Evolutionary conservation across 2,329 filamentous ascomycete genomes (phyloP).

Genomic region (Paecilomyces niveus): DNA sequence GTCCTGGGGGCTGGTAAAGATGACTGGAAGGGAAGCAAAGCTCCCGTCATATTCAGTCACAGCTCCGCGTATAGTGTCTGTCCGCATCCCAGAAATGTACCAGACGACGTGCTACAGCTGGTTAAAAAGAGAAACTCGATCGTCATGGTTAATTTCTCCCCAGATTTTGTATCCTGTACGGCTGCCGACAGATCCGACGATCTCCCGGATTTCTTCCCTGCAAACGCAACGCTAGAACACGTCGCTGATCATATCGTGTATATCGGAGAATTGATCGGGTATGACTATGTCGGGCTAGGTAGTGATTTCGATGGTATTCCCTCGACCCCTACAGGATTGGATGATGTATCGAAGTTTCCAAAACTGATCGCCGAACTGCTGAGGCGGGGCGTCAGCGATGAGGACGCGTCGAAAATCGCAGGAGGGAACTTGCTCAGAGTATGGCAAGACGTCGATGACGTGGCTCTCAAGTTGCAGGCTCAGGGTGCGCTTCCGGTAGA

Average conservation of each 20-base stretch:
- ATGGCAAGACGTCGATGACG: slow-evolving; percentile 69
- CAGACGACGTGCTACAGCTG: slow-evolving; percentile 70
- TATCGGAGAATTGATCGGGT: slow-evolving; percentile 77
- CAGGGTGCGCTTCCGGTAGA: slow-evolving; percentile 43
- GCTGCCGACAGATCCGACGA: slow-evolving; percentile 53
- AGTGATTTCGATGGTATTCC: slow-evolving; percentile 74
- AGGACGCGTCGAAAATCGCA: slow-evolving; percentile 65
- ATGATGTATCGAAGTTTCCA: slow-evolving; percentile 80
- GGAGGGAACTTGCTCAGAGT: slow-evolving; percentile 79
- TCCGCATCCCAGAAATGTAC: slow-evolving; percentile 84
- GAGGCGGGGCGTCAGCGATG: slow-evolving; percentile 63
- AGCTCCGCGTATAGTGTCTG: slow-evolving; percentile 75
- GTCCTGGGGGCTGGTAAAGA: slow-evolving; percentile 58
- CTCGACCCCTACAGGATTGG: slow-evolving; percentile 62
- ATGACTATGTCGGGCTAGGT: slow-evolving; percentile 78
- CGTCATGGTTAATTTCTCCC: slow-evolving; percentile 87
- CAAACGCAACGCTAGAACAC: slow-evolving; percentile 66
- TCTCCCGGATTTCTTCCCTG: slow-evolving; percentile 59
- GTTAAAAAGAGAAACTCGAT: slow-evolving; percentile 67
- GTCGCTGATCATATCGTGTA: slow-evolving; percentile 75
- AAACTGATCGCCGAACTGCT: slow-evolving; percentile 70
- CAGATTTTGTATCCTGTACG: slow-evolving; percentile 73
- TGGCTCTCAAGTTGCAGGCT: slow-evolving; percentile 59
- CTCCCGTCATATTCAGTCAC: slow-evolving; percentile 85
- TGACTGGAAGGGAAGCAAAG: slow-evolving; percentile 63